Conservation (phyloP, 768 basidiomycete species). For the Leccinellum albellum region DNA sequence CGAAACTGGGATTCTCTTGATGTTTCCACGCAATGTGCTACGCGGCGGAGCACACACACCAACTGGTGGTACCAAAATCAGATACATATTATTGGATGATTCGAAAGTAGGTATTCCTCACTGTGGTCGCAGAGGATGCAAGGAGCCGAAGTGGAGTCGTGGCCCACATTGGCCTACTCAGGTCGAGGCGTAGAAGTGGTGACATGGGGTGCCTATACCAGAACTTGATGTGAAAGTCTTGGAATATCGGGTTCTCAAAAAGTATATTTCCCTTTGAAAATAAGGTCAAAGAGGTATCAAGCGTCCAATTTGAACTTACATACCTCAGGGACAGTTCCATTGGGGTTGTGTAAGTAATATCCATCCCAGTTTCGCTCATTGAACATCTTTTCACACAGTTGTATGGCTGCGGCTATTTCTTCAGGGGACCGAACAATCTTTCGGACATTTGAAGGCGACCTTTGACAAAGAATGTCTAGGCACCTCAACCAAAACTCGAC, state of each 20-base stretch:
- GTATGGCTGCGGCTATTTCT: neutral
- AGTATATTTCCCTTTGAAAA: neutral
- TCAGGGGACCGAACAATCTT: neutral
- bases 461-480: too few relatives aligned
- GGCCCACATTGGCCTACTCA: neutral
- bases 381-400: neutral
- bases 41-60: neutral
- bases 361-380: neutral
- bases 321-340: neutral
- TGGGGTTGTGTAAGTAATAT: neutral
- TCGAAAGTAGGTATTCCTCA: neutral
- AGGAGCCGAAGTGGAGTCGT: neutral
- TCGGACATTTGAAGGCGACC: neutral
- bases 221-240: neutral
- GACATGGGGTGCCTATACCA: neutral
- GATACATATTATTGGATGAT: neutral
- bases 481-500: too few relatives aligned
- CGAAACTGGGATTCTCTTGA: neutral
- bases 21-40: neutral
- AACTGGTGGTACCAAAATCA: neutral
- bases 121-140: neutral
- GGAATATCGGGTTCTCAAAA: neutral
- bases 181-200: neutral
- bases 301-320: neutral
- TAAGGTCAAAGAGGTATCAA: neutral